Conservation (phyloP, 176 grass and related monocot species). For the Echinochloa phyllopogon region DNA sequence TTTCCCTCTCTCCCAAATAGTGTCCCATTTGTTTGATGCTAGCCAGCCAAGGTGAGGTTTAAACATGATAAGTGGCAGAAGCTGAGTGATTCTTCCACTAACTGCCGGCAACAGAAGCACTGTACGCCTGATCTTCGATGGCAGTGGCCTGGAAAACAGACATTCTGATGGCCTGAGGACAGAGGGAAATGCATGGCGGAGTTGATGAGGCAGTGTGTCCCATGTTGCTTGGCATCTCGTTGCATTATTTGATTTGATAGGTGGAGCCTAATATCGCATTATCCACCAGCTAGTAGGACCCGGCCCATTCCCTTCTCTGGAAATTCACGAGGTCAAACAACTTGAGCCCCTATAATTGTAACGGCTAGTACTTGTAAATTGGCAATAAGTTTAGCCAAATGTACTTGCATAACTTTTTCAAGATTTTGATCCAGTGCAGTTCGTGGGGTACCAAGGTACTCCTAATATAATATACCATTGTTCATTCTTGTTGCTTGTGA, state of each 20-base stretch:
- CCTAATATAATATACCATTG: background rate
- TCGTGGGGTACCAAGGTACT: constrained; percentile 15
- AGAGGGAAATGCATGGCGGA: constrained; percentile 13
- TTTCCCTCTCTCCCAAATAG: background rate
- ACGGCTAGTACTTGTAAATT: constrained; percentile 13
- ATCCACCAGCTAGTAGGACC: constrained; percentile 39
- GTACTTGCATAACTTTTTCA: background rate
- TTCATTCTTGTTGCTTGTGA: background rate
- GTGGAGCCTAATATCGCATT: constrained; percentile 45
- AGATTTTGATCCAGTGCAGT: background rate
- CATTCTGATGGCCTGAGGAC: constrained; percentile 24
- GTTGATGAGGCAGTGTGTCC: constrained; percentile 15
- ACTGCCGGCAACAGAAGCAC: background rate
- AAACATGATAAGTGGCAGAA: background rate
- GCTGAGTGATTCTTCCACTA: constrained; percentile 14
- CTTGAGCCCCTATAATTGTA: background rate
- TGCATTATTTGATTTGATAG: constrained; percentile 44
- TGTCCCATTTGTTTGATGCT: constrained; percentile 17
- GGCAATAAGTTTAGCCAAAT: background rate
- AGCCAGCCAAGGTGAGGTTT: background rate
- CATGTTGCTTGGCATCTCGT: background rate
- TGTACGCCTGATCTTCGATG: constrained; percentile 5
- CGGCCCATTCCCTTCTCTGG: background rate
- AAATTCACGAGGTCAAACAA: constrained; percentile 23
- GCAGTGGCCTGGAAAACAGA: constrained; percentile 1